A percentile compares a stretch with the other conserved stretches of the same genome.
Evolutionary conservation across 768 basidiomycete species (phyloP).

Genomic region (Austroboletus eburneus): DNA sequence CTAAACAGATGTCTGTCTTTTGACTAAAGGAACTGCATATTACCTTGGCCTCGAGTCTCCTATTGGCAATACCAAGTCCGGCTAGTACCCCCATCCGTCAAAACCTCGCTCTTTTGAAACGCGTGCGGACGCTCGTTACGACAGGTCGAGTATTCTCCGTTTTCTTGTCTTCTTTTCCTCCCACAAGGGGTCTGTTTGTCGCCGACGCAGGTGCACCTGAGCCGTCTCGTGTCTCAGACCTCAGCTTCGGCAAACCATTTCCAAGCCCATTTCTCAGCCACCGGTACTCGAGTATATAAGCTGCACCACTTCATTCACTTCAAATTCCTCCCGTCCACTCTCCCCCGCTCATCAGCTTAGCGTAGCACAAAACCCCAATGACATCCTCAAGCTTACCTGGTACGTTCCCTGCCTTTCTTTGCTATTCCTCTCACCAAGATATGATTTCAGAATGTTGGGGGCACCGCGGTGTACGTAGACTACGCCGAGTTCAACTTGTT

Average conservation of each 20-base stretch:
- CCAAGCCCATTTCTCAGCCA: constrained; percentile 23
- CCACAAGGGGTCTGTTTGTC: neutral
- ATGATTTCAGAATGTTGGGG: constrained; percentile 71
- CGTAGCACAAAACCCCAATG: constrained; percentile 20
- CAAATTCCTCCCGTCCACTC: neutral
- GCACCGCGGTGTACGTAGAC: constrained; percentile 56
- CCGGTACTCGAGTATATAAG: constrained; percentile 22
- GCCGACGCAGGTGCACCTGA: neutral
- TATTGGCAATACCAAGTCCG: too few relatives aligned
- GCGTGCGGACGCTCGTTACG: constrained; percentile 13
- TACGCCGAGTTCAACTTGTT: constrained; percentile 28
- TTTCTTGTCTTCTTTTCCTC: neutral
- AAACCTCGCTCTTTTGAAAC: too few relatives aligned
- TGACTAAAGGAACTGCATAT: too few relatives aligned
- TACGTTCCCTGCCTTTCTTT: constrained; percentile 6
- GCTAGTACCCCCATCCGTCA: too few relatives aligned
- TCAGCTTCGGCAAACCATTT: constrained; percentile 5
- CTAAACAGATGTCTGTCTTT: constrained; percentile 1
- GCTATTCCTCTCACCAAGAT: neutral
- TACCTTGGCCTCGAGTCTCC: too few relatives aligned
- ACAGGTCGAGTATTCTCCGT: constrained; percentile 5
- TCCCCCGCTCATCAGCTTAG: too few relatives aligned
- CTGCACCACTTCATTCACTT: neutral
- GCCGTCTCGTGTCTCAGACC: neutral
- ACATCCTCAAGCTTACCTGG: constrained; percentile 24